These are phyloP conservation scores for Nakazawaea molendinolei DNA, from an alignment of 805 yeast species.

Conservation along the genomic window DNA sequence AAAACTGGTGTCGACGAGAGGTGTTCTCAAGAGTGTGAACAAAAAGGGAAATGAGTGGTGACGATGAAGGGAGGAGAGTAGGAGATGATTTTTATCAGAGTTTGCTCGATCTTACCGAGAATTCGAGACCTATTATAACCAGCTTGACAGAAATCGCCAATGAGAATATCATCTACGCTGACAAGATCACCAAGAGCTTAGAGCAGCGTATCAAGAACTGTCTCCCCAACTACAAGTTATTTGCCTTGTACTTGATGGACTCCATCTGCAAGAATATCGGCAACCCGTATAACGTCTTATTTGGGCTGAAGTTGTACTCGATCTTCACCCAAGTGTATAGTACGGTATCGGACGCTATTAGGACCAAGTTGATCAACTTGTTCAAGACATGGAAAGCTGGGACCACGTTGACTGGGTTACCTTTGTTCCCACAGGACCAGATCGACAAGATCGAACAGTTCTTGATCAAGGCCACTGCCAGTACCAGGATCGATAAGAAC, in stretches of 20 bases:
- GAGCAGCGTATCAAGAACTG: slow-evolving; percentile 69
- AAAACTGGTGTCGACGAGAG: no score
- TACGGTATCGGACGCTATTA: slow-evolving; percentile 67
- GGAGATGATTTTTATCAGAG: slow-evolving; percentile 66
- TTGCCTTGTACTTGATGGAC: slow-evolving; percentile 77
- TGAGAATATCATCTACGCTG: slow-evolving; percentile 74
- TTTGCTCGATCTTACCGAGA: slow-evolving; percentile 72
- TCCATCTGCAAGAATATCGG: slow-evolving; percentile 90
- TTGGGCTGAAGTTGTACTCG: slow-evolving; percentile 63
- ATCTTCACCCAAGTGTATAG: slow-evolving; percentile 73
- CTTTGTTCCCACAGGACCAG: slow-evolving; percentile 67
- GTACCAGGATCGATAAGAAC: slow-evolving; percentile 19
- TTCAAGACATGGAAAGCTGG: slow-evolving; percentile 86
- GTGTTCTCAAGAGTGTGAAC: no score
- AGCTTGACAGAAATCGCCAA: slow-evolving; percentile 80
- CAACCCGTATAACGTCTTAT: slow-evolving; percentile 75
- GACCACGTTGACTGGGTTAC: slow-evolving; percentile 51
- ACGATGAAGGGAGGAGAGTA: slow-evolving; percentile 18
- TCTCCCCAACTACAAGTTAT: slow-evolving; percentile 79
- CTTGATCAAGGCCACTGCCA: slow-evolving; percentile 51
- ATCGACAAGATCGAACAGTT: slow-evolving; percentile 70
- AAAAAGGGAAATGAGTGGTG: no score
- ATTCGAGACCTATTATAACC: slow-evolving; percentile 85
- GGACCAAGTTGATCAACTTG: slow-evolving; percentile 67
- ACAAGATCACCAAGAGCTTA: slow-evolving; percentile 69